These are phyloP conservation scores for Wickerhamiella slavikovae DNA, from an alignment of 805 yeast species.

Conservation along the genomic window DNA sequence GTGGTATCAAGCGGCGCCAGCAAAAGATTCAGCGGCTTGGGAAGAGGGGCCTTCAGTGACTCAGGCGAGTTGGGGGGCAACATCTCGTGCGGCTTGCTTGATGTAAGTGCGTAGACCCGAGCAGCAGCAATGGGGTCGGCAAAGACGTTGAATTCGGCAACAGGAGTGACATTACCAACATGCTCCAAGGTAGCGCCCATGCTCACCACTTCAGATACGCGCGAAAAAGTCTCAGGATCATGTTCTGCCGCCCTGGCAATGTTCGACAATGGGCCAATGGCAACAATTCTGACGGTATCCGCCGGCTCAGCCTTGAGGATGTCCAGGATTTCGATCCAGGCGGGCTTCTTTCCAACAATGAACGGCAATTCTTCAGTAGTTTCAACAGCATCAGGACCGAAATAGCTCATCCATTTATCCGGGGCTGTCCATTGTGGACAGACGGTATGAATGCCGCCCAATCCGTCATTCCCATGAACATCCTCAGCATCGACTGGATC, in stretches of 20 bases:
- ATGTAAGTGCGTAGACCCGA: conserved; percentile 17
- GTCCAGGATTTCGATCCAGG: conserved; percentile 19
- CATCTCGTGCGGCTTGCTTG: conserved; percentile 13
- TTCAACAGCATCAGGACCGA: conserved; percentile 7
- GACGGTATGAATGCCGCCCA: conserved; percentile 20
- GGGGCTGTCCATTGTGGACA: conserved; percentile 19
- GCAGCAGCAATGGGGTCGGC: conserved; percentile 24
- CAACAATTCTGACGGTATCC: conserved; percentile 19
- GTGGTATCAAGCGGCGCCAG: conserved; percentile 23
- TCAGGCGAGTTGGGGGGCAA: conserved; percentile 14
- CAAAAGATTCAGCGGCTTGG: conserved; percentile 14
- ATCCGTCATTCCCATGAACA: conserved; percentile 23
- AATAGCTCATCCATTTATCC: conserved; percentile 12
- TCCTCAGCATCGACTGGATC: conserved; percentile 19
- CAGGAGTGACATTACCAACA: conserved; percentile 23
- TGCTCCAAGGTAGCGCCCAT: conserved; percentile 22
- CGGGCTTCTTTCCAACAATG: conserved; percentile 12
- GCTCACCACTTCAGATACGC: conserved; percentile 18
- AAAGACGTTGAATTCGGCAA: conserved; percentile 23
- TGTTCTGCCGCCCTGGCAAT: conserved; percentile 21
- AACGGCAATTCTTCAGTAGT: conserved; percentile 12
- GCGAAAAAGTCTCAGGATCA: conserved; percentile 19
- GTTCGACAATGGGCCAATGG: conserved; percentile 23
- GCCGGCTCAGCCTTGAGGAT: conserved; percentile 18
- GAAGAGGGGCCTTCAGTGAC: conserved; percentile 1